These are phyloP conservation scores for Skeletonema tropicum DNA, from an alignment of 108 stramenopile genomes.

Conservation along the genomic window DNA sequence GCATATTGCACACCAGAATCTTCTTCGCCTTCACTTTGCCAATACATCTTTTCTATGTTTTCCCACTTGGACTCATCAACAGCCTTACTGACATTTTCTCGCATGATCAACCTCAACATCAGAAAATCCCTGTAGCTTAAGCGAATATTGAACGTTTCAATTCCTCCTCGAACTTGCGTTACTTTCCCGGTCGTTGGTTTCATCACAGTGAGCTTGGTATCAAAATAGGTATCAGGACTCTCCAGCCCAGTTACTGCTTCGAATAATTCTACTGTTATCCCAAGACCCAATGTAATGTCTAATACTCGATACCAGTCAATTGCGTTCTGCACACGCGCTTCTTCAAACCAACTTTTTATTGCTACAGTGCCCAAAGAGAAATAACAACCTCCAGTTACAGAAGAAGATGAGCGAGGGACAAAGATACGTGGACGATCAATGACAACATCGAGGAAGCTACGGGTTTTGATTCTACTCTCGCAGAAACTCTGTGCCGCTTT, in stretches of 20 bases:
- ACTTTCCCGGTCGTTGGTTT: slow-evolving; percentile 50
- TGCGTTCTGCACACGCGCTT: not conserved
- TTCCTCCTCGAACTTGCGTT: slow-evolving; percentile 42
- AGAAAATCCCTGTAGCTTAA: slow-evolving; percentile 61
- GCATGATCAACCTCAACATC: slow-evolving; percentile 45
- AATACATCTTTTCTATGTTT: slow-evolving; percentile 69
- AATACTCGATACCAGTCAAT: slow-evolving; percentile 45
- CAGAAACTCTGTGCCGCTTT: slow-evolving; percentile 75
- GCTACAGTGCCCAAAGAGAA: slow-evolving; percentile 57
- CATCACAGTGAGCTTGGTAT: slow-evolving; percentile 44
- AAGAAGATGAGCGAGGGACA: slow-evolving; percentile 49
- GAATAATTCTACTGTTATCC: slow-evolving; percentile 14
- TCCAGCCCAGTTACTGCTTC: not conserved
- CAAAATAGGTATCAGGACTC: slow-evolving; percentile 34
- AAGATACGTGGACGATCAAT: slow-evolving; percentile 55
- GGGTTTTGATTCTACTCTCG: slow-evolving; percentile 58
- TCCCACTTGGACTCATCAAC: slow-evolving; percentile 66
- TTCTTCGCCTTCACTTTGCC: slow-evolving; percentile 39
- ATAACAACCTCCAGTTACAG: slow-evolving; percentile 12
- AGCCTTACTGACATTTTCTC: slow-evolving; percentile 53
- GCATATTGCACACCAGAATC: slow-evolving; percentile 36
- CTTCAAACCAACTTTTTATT: slow-evolving; percentile 68
- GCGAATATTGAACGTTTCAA: slow-evolving; percentile 42
- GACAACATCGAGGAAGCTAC: slow-evolving; percentile 60
- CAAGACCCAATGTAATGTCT: slow-evolving; percentile 23